These are phyloP conservation scores for Trametes versicolor DNA, from an alignment of 1,284 basidiomycete genomes.

Conservation along the genomic window DNA sequence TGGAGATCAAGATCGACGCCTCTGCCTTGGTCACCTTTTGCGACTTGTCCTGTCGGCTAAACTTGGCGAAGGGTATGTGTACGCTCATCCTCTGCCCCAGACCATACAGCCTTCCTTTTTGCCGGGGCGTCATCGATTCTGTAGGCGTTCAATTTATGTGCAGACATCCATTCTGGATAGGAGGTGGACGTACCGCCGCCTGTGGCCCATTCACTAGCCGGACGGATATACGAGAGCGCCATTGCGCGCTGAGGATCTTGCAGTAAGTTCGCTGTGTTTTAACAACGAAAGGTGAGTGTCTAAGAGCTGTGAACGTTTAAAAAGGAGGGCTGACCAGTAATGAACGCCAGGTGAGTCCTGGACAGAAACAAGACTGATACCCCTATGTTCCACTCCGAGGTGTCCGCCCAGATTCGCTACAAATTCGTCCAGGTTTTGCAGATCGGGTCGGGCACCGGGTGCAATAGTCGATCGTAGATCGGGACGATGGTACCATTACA, in stretches of 20 bases:
- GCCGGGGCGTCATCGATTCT: neutral
- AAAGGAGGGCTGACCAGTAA: too few relatives aligned
- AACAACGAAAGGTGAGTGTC: too few relatives aligned
- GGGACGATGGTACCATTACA: neutral
- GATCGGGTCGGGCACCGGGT: too few relatives aligned
- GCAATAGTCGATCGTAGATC: neutral
- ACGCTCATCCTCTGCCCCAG: neutral
- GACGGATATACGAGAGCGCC: neutral
- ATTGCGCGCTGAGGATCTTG: neutral
- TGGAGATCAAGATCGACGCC: neutral
- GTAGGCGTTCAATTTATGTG: neutral
- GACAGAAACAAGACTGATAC: too few relatives aligned
- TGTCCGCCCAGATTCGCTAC: neutral
- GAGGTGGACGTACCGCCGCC: neutral
- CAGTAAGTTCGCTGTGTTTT: too few relatives aligned
- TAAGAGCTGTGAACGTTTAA: too few relatives aligned
- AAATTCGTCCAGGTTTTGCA: neutral
- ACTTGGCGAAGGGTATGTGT: neutral
- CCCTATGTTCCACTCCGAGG: too few relatives aligned
- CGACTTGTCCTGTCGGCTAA: neutral
- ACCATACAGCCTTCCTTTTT: neutral
- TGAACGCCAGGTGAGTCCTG: too few relatives aligned
- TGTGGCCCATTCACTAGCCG: slow-evolving; percentile 3
- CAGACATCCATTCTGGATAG: neutral
- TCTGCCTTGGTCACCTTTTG: slow-evolving; percentile 8